Evolutionary conservation across 331 rosid genomes (phyloP), one percentile per base, ranked within the genome.

Genomic region (Prunus yedoensis): DNA sequence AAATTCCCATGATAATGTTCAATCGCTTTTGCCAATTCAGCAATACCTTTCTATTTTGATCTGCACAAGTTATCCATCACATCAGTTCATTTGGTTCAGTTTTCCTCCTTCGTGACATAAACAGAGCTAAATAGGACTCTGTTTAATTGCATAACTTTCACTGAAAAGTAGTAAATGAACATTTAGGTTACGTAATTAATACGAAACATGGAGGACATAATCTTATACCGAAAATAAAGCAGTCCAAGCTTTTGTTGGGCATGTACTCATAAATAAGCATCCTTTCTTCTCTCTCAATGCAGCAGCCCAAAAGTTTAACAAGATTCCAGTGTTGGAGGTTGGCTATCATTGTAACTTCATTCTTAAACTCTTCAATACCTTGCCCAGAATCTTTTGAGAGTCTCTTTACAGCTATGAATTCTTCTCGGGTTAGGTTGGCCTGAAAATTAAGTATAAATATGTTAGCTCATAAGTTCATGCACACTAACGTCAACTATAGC

Each of bases 291-390:
- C 61, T 28, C n/a, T 77, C 10, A 49, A 77, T 45, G 14, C 80
- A 68, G 38, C 68, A 77, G 0, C 85, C 88, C 16, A 74, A 15
- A 69, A 87, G 85, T 20, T 80, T 81, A 12, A 87, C 86, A 28
- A 87, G 86, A 78, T 86, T 84, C 52, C 77, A 66, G 67, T 86
- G 92, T 71, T 88, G 88, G 45, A 88, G 92, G 61, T 88, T 78
- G 5, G 87, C 81, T 68, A 82, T 82, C 27, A 84, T 57, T n/a
- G 10, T 30, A 25, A 72, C 82, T 73, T 79, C 78, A 18, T 66
- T 56, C 75, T 28, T 77, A 25, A 77, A 77, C 81, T 70, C 81
- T 61, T 21, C 9, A 70, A 62, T 5, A 38, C 83, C 83, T 15
- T 73, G 78, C 30, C 78, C 38, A 3, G 78, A 79, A 46, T 79